Evolutionary conservation across 116 monocot species (phyloP), one percentile per base, ranked within the genome.

Genomic region (Trichopus zeylanicus): DNA sequence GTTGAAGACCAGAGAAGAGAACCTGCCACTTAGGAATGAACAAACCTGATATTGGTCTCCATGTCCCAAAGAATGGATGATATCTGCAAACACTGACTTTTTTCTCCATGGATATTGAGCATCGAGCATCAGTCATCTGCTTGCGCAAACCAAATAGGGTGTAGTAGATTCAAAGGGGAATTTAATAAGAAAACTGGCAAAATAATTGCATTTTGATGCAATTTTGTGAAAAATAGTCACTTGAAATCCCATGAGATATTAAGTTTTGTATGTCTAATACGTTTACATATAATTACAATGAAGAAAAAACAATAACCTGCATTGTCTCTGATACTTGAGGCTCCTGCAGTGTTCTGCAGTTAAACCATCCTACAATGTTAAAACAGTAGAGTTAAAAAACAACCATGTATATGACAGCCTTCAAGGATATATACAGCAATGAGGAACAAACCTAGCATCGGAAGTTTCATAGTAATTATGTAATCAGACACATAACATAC

Each of bases 91-190:
- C 65, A 15, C 77, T 80, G 6, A 81, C 88, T 57, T 74, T 77
- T 63, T 78, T 83, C 71, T 88, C 84, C 16, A 29, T 28, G 61
- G 84, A 88, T 69, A 60, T 70, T 16, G 71, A 51, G 62, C 88
- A 88, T 38, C 78, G 68, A 29, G 77, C 80, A 80, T 88, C 84
- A 15, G 84, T 84, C 88, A 88, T 88, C 88, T 88, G 70, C n/a
- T 61, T 54, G 58, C 9, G 58, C 15, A 26, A 10, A 6, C n/a
- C 42, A 13, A 47, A 28, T 47, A 20, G 7, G 47, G 26, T 61
- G n/a, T 18, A 42, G 42, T n/a, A 42, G n/a, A n/a, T n/a, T n/a
- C n/a, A n/a, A n/a, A n/a, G n/a, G n/a, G n/a, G n/a, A n/a, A n/a
- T n/a, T n/a, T n/a, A n/a, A n/a, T n/a, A n/a, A n/a, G n/a, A n/a